A percentile compares a stretch with the other conserved stretches of the same genome.
Evolutionary conservation across 805 yeast species (phyloP).

Genomic region (Nakazawaea molendinolei): DNA sequence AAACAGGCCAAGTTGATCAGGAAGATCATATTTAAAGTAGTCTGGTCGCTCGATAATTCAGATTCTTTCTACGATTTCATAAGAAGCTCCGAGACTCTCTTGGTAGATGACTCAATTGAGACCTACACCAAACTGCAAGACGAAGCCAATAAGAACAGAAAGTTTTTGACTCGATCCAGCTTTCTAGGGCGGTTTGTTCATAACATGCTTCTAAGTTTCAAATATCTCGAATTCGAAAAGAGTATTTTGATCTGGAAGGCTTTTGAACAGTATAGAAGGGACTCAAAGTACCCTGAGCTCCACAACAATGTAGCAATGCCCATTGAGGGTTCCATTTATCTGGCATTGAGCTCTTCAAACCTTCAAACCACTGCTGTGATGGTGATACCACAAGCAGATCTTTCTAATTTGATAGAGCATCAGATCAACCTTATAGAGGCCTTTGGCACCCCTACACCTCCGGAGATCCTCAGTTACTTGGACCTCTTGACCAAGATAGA

Average conservation of each 20-base stretch:
- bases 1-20: conserved; percentile 26
- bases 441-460: conserved; percentile 44
- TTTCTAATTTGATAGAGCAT: conserved; percentile 41
- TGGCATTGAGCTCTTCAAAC: background rate
- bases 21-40: conserved; percentile 24
- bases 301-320: conserved; percentile 17
- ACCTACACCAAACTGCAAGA: background rate
- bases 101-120: conserved; percentile 26
- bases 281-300: conserved; percentile 17
- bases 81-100: conserved; percentile 22
- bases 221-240: conserved; percentile 41
- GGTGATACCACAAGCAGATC: conserved; percentile 44
- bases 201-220: conserved; percentile 31
- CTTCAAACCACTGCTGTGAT: conserved; percentile 13
- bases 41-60: conserved; percentile 43
- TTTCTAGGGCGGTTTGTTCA: conserved; percentile 41
- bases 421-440: conserved; percentile 49
- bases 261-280: conserved; percentile 29
- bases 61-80: conserved; percentile 40
- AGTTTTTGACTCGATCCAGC: conserved; percentile 29
- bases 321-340: conserved; percentile 10
- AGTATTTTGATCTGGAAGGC: conserved; percentile 34
- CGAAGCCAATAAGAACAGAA: conserved; percentile 4
- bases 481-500: conserved; percentile 41
- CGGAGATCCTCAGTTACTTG: conserved; percentile 34